Conservation (phyloP, 2,329 filamentous ascomycete genomes). For the Curvularia sp. region DNA sequence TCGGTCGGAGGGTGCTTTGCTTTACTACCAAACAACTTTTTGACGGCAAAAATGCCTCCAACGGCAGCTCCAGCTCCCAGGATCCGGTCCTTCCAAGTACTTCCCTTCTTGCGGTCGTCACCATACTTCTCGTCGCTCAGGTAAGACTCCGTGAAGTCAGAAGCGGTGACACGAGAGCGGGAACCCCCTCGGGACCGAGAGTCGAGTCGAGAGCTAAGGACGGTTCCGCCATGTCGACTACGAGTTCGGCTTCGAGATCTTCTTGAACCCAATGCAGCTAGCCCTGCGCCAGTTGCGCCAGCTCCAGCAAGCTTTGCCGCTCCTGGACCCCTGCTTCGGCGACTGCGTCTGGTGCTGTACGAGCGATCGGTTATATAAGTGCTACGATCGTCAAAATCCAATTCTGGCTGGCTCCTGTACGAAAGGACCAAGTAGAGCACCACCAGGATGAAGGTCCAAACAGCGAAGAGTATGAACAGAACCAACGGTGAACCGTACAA, state of each 20-base stretch:
- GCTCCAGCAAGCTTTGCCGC: slow-evolving; percentile 61
- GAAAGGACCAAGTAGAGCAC: slow-evolving; percentile 80
- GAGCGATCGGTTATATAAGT: slow-evolving; percentile 65
- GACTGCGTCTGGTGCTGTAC: slow-evolving; percentile 47
- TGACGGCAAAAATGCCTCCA: slow-evolving; percentile 52
- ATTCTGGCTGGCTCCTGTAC: slow-evolving; percentile 68
- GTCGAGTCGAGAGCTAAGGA: slow-evolving; percentile 46
- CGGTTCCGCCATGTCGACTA: slow-evolving; percentile 33
- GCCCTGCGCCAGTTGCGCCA: slow-evolving; percentile 64
- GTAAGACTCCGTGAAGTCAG: slow-evolving; percentile 45
- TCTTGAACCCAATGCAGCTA: slow-evolving; percentile 59
- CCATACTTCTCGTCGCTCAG: slow-evolving; percentile 55
- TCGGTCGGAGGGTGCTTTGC: slow-evolving; percentile 54
- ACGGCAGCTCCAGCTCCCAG: slow-evolving; percentile 54
- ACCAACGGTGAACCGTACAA: slow-evolving; percentile 88
- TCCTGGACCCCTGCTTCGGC: slow-evolving; percentile 44
- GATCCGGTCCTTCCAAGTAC: slow-evolving; percentile 56
- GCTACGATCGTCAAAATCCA: slow-evolving; percentile 63
- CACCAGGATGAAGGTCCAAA: slow-evolving; percentile 78
- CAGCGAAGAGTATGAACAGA: slow-evolving; percentile 83
- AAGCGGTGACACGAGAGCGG: slow-evolving; percentile 35
- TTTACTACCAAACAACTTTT: slow-evolving; percentile 67
- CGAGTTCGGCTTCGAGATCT: slow-evolving; percentile 53
- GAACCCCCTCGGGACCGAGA: slow-evolving; percentile 44
- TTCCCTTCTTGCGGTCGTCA: slow-evolving; percentile 35